Evolutionary conservation across 2,329 filamentous ascomycete genomes (phyloP).

Genomic region (Exutisphaerella laricina): DNA sequence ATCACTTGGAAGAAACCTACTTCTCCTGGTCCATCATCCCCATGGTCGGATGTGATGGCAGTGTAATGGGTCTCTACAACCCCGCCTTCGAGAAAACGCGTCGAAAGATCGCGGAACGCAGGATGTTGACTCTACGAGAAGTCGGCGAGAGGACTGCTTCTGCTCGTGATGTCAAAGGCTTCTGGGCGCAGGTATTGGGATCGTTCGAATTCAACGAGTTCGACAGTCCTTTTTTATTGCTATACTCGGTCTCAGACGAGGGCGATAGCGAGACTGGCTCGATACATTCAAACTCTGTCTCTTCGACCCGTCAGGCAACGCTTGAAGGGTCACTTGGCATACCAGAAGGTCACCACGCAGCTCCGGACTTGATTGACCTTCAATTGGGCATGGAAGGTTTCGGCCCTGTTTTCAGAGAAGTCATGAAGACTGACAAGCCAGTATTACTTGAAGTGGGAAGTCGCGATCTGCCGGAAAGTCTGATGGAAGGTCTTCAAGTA

Average conservation of each 20-base stretch:
- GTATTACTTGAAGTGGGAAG: constrained; percentile 62
- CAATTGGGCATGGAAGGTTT: constrained; percentile 66
- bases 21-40: constrained; percentile 81
- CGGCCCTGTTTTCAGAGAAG: constrained; percentile 67
- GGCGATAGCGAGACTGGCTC: constrained; percentile 66
- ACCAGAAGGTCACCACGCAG: constrained; percentile 56
- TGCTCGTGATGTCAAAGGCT: constrained; percentile 65
- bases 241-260: constrained; percentile 71
- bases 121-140: constrained; percentile 73
- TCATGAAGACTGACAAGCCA: constrained; percentile 62
- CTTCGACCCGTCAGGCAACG: constrained; percentile 58
- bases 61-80: constrained; percentile 69
- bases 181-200: constrained; percentile 65
- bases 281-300: constrained; percentile 60
- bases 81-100: constrained; percentile 76
- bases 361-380: constrained; percentile 60
- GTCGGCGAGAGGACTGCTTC: constrained; percentile 68
- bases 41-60: constrained; percentile 66
- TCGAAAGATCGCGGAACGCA: constrained; percentile 69
- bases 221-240: constrained; percentile 69
- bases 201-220: constrained; percentile 68
- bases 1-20: constrained; percentile 71
- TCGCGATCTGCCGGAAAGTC: constrained; percentile 57
- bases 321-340: constrained; percentile 69
- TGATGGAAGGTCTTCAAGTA: constrained; percentile 64